Base-by-base conservation (phyloP, 371 early-diverging fungal species). In the Chytridiales sp. region DNA sequence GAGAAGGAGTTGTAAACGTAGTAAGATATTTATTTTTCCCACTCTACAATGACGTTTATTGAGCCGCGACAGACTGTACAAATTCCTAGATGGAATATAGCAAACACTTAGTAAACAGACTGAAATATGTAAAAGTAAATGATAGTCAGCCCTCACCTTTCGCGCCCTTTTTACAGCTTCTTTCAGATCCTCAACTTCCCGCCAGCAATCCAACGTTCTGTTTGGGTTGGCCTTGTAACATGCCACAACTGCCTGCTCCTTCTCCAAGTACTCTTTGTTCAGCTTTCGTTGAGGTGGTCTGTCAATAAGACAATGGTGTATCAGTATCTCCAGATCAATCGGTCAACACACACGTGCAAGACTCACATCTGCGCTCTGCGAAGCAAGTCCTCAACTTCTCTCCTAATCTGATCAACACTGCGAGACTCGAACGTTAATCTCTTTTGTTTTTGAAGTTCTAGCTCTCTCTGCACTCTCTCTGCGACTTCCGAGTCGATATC, bases 141-240 rank as follows among this genome's bases (percentile, higher is more conserved):
- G n/a, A n/a, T n/a, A n/a, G n/a, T n/a, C n/a, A 32, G 49, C 6
- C 31, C 52, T 36, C 50, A 66, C 79, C 72, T 73, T 81, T 59
- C 82, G 83, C 44, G 82, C 84, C 38, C 73, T 64, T 59, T 72
- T 73, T 21, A 79, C 81, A 4, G 77, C 72, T 21, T 61, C 64
- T 63, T 85, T 87, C 72, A 87, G 76, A 51, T 73, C 68, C 56
- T 85, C 82, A 13, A 87, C 85, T 69, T 87, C 81, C 49, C 74
- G 72, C 85, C 85, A 87, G 75, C 86, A 87, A 61, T 87, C 84
- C 48, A 87, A 62, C 39, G 84, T 71, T 41, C 85, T 77, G 21
- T 59, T 47, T 40, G 74, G 68, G 61, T 85, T 85, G 21, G 53
- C 50, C 59, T 52, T 64, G 49, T 75, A 75, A 48, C 75, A 75